Evolutionary conservation across 2,329 filamentous ascomycete genomes (phyloP).

Genomic region (Delphinella strobiligena): DNA sequence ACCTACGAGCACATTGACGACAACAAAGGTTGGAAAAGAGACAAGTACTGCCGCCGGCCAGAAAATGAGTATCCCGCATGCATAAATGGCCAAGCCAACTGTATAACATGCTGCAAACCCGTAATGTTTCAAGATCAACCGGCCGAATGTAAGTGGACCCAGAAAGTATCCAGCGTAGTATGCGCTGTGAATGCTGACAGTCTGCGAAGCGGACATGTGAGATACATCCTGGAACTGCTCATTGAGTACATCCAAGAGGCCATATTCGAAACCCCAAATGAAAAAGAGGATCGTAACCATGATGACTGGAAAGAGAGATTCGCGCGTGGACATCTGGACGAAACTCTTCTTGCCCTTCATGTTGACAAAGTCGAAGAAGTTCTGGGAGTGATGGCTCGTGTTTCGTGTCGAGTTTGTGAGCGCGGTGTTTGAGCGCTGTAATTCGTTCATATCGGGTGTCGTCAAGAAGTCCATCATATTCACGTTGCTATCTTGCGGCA

Average conservation of each 20-base stretch:
- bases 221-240: conserved; percentile 53
- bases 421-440: conserved; percentile 20
- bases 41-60: conserved; percentile 53
- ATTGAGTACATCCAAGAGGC: conserved; percentile 73
- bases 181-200: conserved; percentile 53
- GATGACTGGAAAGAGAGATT: conserved; percentile 60
- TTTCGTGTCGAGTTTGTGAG: conserved; percentile 26
- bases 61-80: conserved; percentile 49
- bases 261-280: conserved; percentile 84
- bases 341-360: conserved; percentile 58
- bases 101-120: conserved; percentile 53
- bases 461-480: conserved; percentile 44
- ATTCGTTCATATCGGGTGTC: conserved; percentile 28
- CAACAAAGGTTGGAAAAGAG: conserved; percentile 47
- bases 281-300: conserved; percentile 75
- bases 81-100: conserved; percentile 48
- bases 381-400: conserved; percentile 25
- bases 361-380: conserved; percentile 69
- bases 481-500: conserved; percentile 19
- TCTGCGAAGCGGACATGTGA: conserved; percentile 48
- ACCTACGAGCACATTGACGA: conserved; percentile 52
- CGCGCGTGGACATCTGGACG: conserved; percentile 48
- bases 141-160: conserved; percentile 56
- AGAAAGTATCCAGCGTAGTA: conserved; percentile 64
- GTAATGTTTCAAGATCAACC: conserved; percentile 43